Base-by-base conservation (phyloP, 2,329 filamentous ascomycete species). In the Phialophora macrospora region DNA sequence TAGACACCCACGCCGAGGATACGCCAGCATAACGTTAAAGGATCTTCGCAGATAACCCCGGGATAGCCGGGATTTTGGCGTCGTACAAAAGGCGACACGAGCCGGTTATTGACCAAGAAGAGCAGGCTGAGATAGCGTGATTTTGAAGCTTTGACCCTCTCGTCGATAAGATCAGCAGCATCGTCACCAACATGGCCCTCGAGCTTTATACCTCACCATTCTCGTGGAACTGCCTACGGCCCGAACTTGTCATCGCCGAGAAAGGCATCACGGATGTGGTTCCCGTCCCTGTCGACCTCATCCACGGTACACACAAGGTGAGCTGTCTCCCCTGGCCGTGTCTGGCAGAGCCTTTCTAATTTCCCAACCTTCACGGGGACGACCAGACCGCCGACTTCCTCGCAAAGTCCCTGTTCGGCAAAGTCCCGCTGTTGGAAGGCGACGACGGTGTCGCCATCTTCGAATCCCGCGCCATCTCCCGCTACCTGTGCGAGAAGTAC, bases 321-420 rank as follows among this genome's bases (percentile, higher is more conserved):
- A 24, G 24, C 24, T 24, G 24, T 24, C 3, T 24, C 24, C 24
- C 24, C 2, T 24, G 24, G 17, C 44, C 14, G 14, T 2, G 17
- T n/a, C 44, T 46, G 44, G 20, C 44, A 46, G 44, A 46, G 44
- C 20, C 44, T 26, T 17, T 49, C 52, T 48, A 52, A 57, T 38
- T 24, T 26, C 34, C 38, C 17, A 44, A n/a, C 17, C 38, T 3
- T 8, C 2, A 11, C 11, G 32, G 17, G 7, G 14, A 7, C 38
- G 14, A 7, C 17, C 5, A 44, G 38, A 44, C 38, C 14, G 6
- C 38, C 38, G 61, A 52, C 9, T 63, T 63, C 30, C 32, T 41
- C 11, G 61, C 52, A 6, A 63, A 63, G 54, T 63, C 61, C 44
- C n/a, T 63, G 9, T 63, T 57, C 30, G 61, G 61, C 52, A 46